A percentile compares a stretch with the other conserved stretches of the same genome.
Evolutionary conservation across 202 grass and related monocot species (phyloP).

Genomic region (Digitaria exilis): DNA sequence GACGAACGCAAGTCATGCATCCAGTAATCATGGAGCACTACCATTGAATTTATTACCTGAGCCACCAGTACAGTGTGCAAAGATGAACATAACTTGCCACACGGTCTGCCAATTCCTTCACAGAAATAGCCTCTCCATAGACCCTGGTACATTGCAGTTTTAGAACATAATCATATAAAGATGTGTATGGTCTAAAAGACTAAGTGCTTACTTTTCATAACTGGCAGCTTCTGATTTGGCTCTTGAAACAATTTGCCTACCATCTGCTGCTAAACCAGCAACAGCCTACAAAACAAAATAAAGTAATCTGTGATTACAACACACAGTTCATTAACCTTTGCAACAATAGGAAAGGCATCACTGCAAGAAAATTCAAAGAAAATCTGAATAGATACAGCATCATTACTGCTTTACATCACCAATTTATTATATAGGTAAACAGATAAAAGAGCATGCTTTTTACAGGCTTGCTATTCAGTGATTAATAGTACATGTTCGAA

Average conservation of each 20-base stretch:
- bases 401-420: not conserved
- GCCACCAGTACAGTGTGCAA: slow-evolving; percentile 90
- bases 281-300: slow-evolving; percentile 47
- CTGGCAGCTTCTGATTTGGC: slow-evolving; percentile 74
- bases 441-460: not conserved
- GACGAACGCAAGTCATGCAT: not conserved
- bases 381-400: not conserved
- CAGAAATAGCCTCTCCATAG: slow-evolving; percentile 76
- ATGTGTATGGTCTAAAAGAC: not conserved
- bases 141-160: slow-evolving; percentile 49
- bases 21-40: slow-evolving; percentile 2
- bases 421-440: not conserved
- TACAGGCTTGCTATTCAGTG: not conserved
- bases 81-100: slow-evolving; percentile 88
- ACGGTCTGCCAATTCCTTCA: slow-evolving; percentile 85
- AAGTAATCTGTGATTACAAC: slow-evolving; percentile 8
- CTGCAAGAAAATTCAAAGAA: not conserved
- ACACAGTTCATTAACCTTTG: not conserved
- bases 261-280: slow-evolving; percentile 87
- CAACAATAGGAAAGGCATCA: not conserved
- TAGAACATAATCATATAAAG: slow-evolving; percentile 30
- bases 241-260: slow-evolving; percentile 78
- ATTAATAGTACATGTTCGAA: not conserved
- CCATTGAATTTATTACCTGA: slow-evolving; percentile 49
- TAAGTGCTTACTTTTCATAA: slow-evolving; percentile 64